Base-by-base conservation (phyloP, 352 stramenopile genomes). In the Phytophthora macrochlamydospora region DNA sequence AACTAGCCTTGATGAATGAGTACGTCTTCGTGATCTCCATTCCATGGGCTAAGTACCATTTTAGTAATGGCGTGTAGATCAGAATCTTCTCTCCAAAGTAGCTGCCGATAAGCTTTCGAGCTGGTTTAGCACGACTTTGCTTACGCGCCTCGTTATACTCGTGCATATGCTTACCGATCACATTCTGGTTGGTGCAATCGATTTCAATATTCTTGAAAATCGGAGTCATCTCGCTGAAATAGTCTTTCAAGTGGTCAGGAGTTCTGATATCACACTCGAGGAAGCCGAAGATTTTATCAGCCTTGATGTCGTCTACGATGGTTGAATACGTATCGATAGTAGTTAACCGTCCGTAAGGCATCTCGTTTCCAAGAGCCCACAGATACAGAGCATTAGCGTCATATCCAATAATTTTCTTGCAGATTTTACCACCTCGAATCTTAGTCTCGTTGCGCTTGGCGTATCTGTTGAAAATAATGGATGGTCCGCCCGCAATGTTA, bases 31-130 rank as follows among this genome's bases (percentile, higher is more conserved):
- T 78, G 45, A 78, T 61, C 8, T 60, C 59, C 11, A 79, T 42
- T 1, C 74, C 74, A 44, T 82, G 67, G 4, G 18, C n/a, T 12
- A 83, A 6, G 31, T 83, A 83, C 75, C 71, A 83, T n/a, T 76
- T 78, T 0, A 83, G 46, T 11, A 78, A 35, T 9, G 71, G 67
- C 2, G 68, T 59, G 35, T 80, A 81, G 4, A 83, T 74, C 0
- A 83, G 56, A 45, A 77, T 80, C 32, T 73, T 56, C 29, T 68
- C 60, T 9, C 69, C 75, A 51, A 81, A 81, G 40, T 78, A 81
- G n/a, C 52, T 68, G 18, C 69, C 65, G 24, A 81, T 76, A 0
- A 81, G 54, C 51, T 81, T 81, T 2, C 43, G 43, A 72, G 53
- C 11, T 64, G 67, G 3, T 64, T n/a, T 38, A 44, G 52, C n/a